A percentile compares a stretch with the other conserved stretches of the same genome.
phyloP scores from a whole-genome alignment of 768 basidiomycete genomes.

The Rhizopogon vinicolor region DNA sequence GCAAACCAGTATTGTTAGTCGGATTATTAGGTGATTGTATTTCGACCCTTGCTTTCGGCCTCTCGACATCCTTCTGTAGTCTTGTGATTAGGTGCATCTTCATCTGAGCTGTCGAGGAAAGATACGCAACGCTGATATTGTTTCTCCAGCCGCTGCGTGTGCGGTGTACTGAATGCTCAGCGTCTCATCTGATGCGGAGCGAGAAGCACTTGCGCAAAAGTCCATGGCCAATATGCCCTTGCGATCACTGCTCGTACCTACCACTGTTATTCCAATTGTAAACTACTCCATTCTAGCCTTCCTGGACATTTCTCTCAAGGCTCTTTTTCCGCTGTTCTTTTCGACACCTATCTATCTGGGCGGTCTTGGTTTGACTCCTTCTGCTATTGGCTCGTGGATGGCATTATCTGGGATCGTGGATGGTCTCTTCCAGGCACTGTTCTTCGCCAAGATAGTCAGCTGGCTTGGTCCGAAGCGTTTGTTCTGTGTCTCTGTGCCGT shows the following conservation, averaged over 20 bases:
- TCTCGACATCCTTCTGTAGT: slow-evolving; percentile 50
- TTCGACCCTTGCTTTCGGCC: slow-evolving; percentile 57
- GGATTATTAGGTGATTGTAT: slow-evolving; percentile 47
- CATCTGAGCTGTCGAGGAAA: not conserved
- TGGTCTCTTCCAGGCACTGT: slow-evolving; percentile 36
- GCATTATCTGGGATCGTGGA: slow-evolving; percentile 31
- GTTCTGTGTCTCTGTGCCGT: slow-evolving; percentile 34
- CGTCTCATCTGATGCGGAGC: not conserved
- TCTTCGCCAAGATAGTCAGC: slow-evolving; percentile 35
- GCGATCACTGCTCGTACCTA: slow-evolving; percentile 21
- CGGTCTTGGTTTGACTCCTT: slow-evolving; percentile 37
- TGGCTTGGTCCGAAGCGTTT: slow-evolving; percentile 36
- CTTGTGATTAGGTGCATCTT: slow-evolving; percentile 47
- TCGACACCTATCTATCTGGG: slow-evolving; percentile 38
- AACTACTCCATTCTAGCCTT: slow-evolving; percentile 41
- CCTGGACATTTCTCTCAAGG: slow-evolving; percentile 33
- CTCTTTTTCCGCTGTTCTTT: slow-evolving; percentile 41
- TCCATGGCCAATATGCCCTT: slow-evolving; percentile 21
- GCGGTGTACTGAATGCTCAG: slow-evolving; percentile 28
- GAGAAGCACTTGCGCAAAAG: not conserved
- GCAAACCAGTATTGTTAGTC: slow-evolving; percentile 53
- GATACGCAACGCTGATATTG: not conserved
- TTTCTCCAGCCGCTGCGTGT: slow-evolving; percentile 26
- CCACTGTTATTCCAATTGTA: slow-evolving; percentile 36
- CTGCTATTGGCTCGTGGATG: slow-evolving; percentile 34